Conservation (phyloP, 2,329 filamentous ascomycete species). For the Malbranchea zuffiana region DNA sequence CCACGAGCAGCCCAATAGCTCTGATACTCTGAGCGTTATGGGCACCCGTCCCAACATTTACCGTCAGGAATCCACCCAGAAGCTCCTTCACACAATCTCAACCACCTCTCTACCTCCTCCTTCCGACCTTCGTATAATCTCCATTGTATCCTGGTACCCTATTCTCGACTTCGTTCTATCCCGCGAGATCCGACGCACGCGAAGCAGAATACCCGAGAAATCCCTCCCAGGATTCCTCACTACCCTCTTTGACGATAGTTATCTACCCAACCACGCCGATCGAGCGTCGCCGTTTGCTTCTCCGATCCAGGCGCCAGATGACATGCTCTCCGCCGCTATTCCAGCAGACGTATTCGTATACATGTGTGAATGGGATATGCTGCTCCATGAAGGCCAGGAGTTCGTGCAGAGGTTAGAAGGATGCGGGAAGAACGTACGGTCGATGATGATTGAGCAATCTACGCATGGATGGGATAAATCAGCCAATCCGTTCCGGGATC, state of each 20-base stretch:
- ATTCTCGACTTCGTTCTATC: conserved; percentile 52
- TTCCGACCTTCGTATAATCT: conserved; percentile 39
- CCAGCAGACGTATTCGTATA: conserved; percentile 52
- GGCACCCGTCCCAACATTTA: conserved; percentile 8
- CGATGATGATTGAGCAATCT: conserved; percentile 37
- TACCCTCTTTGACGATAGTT: conserved; percentile 39
- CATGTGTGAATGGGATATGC: conserved; percentile 57
- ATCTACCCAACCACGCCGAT: conserved; percentile 36
- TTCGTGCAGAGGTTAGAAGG: conserved; percentile 34
- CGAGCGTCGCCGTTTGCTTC: conserved; percentile 49
- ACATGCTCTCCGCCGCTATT: conserved; percentile 43
- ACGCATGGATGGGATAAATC: conserved; percentile 41
- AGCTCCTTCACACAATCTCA: conserved; percentile 17
- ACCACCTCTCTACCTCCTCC: conserved; percentile 23
- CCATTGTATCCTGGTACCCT: conserved; percentile 52
- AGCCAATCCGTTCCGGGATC: conserved; percentile 38
- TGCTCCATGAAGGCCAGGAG: conserved; percentile 47
- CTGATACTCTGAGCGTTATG: conserved; percentile 2
- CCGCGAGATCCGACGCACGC: conserved; percentile 47
- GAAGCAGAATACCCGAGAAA: conserved; percentile 42
- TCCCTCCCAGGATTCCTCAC: conserved; percentile 40
- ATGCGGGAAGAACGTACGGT: conserved; percentile 35
- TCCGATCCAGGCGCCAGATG: conserved; percentile 45
- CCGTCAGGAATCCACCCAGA: conserved; percentile 14
- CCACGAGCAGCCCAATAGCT: conserved; percentile 9